phyloP scores from a whole-genome alignment of 2,329 filamentous ascomycete genomes.

The Trichoderma sp. region DNA sequence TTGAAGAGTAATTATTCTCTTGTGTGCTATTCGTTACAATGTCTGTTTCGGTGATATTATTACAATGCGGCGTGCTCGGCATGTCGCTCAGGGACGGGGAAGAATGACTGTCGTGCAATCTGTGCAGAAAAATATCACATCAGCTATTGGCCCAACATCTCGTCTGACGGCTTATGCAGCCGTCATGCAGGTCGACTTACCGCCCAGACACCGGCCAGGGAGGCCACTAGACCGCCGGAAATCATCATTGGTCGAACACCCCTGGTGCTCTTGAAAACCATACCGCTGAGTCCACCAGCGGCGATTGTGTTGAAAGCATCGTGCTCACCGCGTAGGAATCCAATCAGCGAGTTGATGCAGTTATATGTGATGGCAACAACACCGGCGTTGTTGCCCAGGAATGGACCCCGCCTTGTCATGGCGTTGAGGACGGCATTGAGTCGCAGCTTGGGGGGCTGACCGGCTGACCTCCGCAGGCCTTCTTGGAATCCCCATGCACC shows the following conservation, averaged over 20 bases:
- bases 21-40: slow-evolving; percentile 20
- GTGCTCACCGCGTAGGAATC: slow-evolving; percentile 78
- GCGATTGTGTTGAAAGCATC: slow-evolving; percentile 86
- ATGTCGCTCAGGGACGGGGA: slow-evolving; percentile 42
- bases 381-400: slow-evolving; percentile 92
- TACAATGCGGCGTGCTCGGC: slow-evolving; percentile 20
- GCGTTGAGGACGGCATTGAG: slow-evolving; percentile 95
- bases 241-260: slow-evolving; percentile 92
- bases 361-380: slow-evolving; percentile 97
- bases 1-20: slow-evolving; percentile 2
- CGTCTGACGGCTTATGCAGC: slow-evolving; percentile 22
- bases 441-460: slow-evolving; percentile 81
- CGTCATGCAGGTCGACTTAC: slow-evolving; percentile 58
- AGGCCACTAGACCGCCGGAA: slow-evolving; percentile 84
- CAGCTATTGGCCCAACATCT: background rate
- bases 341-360: slow-evolving; percentile 82
- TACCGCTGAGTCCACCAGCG: slow-evolving; percentile 84
- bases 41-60: slow-evolving; percentile 9
- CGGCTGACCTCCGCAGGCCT: slow-evolving; percentile 76
- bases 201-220: slow-evolving; percentile 84
- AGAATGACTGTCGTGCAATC: slow-evolving; percentile 47
- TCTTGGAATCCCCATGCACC: slow-evolving; percentile 92
- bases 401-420: slow-evolving; percentile 88
- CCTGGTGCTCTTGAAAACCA: slow-evolving; percentile 94
- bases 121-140: slow-evolving; percentile 27